Conservation (phyloP, 208 protist species). For the Phytomonas sp. region DNA sequence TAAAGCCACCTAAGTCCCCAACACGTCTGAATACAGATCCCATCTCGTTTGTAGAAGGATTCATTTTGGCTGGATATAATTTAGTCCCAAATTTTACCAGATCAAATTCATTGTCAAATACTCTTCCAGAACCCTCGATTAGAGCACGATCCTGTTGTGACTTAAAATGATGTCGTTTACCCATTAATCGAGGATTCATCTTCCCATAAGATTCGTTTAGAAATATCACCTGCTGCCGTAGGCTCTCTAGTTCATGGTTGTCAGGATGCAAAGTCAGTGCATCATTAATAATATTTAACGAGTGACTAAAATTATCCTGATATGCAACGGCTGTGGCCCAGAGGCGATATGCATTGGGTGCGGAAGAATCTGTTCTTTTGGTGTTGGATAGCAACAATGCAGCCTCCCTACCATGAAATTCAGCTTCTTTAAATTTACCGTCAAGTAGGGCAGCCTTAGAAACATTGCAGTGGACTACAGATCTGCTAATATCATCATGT, state of each 20-base stretch:
- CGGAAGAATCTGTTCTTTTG: constrained; percentile 6
- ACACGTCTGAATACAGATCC: constrained; percentile 81
- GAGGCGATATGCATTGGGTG: constrained; percentile 35
- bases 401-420: constrained; percentile 68
- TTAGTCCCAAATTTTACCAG: constrained; percentile 76
- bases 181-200: constrained; percentile 17
- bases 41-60: constrained; percentile 74
- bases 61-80: constrained; percentile 77
- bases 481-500: constrained; percentile 46
- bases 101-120: constrained; percentile 84
- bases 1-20: constrained; percentile 60
- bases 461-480: constrained; percentile 60
- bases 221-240: constrained; percentile 17
- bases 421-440: constrained; percentile 64
- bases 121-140: constrained; percentile 39
- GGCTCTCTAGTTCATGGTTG: constrained; percentile 19
- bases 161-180: constrained; percentile 18
- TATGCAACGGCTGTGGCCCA: constrained; percentile 76
- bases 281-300: constrained; percentile 53
- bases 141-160: constrained; percentile 51
- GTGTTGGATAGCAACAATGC: constrained; percentile 39
- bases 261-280: constrained; percentile 37
- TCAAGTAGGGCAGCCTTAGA: constrained; percentile 37
- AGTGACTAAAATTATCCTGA: constrained; percentile 69
- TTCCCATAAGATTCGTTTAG: neutral